Conservation (phyloP, 768 basidiomycete species). For the Pleurotus salmoneostramineus region DNA sequence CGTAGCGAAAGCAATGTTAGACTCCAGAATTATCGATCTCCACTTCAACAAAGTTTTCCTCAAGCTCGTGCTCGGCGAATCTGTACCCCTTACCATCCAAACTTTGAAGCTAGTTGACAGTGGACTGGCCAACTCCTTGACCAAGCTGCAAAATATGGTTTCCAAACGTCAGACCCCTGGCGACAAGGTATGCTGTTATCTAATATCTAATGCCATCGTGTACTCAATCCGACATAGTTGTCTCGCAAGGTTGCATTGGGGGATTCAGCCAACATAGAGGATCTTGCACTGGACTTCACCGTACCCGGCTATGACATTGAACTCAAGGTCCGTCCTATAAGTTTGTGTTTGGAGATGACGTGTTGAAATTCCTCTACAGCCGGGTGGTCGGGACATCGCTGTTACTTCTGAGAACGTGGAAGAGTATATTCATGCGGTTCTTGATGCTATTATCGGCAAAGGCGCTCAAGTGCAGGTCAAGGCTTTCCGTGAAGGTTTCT, state of each 20-base stretch:
- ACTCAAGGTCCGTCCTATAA: constrained; percentile 57
- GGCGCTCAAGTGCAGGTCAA: constrained; percentile 78
- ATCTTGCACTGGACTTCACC: constrained; percentile 93
- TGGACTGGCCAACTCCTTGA: constrained; percentile 81
- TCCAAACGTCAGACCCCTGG: constrained; percentile 33
- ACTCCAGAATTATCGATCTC: constrained; percentile 96
- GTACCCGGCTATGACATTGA: constrained; percentile 95
- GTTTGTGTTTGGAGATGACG: neutral
- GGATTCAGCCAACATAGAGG: constrained; percentile 70
- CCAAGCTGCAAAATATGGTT: constrained; percentile 71
- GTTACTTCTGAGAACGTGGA: constrained; percentile 88
- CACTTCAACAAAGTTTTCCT: constrained; percentile 95
- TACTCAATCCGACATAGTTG: constrained; percentile 27
- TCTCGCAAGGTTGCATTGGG: constrained; percentile 53
- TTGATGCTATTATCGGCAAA: constrained; percentile 84
- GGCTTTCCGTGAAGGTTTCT: constrained; percentile 93
- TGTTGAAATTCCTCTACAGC: constrained; percentile 34
- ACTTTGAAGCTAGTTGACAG: constrained; percentile 78
- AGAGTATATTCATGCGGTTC: constrained; percentile 83
- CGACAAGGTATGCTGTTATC: constrained; percentile 46
- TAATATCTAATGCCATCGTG: neutral
- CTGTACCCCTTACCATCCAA: constrained; percentile 79
- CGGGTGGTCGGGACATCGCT: constrained; percentile 70
- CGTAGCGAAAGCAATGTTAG: constrained; percentile 93
- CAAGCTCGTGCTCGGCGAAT: constrained; percentile 83